phyloP scores from a whole-genome alignment of 176 grass and related monocot species.

The Aegilops bicornis region DNA sequence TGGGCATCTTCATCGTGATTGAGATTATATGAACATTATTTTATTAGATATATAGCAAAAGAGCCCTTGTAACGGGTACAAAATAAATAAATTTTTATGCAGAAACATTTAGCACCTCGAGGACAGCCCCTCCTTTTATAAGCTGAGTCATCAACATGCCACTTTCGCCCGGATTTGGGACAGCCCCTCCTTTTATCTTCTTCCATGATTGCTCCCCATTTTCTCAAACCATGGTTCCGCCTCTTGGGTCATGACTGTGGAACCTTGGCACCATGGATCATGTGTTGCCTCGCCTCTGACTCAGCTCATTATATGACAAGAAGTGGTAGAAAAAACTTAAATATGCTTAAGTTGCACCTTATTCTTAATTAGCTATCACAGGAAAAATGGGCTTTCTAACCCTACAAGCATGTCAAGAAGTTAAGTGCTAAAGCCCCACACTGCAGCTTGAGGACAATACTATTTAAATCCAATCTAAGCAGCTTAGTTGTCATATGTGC shows the following conservation, averaged over 20 bases:
- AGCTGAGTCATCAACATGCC: too few species aligned
- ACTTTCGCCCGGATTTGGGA: too few species aligned
- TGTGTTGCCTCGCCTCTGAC: not conserved
- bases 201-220: not conserved
- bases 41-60: too few species aligned
- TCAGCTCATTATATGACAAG: not conserved
- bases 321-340: not conserved
- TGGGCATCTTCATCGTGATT: too few species aligned
- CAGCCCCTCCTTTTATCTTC: not conserved
- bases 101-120: too few species aligned
- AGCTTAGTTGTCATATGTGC: not conserved
- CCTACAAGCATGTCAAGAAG: constrained; percentile 44
- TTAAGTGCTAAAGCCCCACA: not conserved
- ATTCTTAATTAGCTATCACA: constrained; percentile 83
- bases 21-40: too few species aligned
- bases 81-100: too few species aligned
- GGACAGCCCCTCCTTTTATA: too few species aligned
- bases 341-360: constrained; percentile 44
- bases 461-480: not conserved
- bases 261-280: not conserved
- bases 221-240: not conserved
- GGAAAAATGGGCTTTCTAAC: constrained; percentile 56
- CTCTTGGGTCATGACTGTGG: not conserved
- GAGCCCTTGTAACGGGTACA: too few species aligned
- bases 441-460: not conserved